These are phyloP conservation scores for Paecilomyces sp. DNA, from an alignment of 2,329 filamentous ascomycete genomes.

Conservation along the genomic window DNA sequence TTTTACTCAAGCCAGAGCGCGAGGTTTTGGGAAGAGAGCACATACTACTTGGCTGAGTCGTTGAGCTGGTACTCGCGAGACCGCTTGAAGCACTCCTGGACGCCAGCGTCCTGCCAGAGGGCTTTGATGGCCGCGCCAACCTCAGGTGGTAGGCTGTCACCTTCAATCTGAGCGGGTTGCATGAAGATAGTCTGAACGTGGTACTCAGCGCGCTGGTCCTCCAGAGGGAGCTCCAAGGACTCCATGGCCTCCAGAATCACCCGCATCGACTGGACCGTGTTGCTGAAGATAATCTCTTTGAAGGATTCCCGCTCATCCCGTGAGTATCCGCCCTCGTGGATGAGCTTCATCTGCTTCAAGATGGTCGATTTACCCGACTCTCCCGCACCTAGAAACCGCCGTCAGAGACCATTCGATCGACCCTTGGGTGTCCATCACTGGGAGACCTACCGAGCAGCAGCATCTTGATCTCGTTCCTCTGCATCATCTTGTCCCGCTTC, in stretches of 20 bases:
- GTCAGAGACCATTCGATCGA: neutral
- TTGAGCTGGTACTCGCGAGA: constrained; percentile 95
- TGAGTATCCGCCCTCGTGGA: constrained; percentile 97
- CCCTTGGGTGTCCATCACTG: neutral
- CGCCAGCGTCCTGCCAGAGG: constrained; percentile 86
- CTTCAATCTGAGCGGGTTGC: constrained; percentile 94
- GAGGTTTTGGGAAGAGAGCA: too few relatives aligned
- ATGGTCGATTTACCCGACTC: constrained; percentile 96
- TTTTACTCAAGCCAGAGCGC: too few relatives aligned
- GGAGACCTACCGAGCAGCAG: constrained; percentile 75
- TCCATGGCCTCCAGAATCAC: constrained; percentile 64
- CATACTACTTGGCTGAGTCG: constrained; percentile 92
- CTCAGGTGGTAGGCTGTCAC: constrained; percentile 87
- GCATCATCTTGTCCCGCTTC: constrained; percentile 94
- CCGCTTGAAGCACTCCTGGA: constrained; percentile 91
- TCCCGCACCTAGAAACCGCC: constrained; percentile 65
- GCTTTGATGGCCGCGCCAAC: constrained; percentile 89
- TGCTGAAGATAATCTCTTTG: constrained; percentile 67
- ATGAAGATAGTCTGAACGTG: constrained; percentile 98
- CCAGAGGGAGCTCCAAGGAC: constrained; percentile 69
- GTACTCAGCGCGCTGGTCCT: constrained; percentile 89
- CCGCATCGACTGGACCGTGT: constrained; percentile 64
- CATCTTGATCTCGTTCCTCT: constrained; percentile 99
- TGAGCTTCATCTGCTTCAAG: constrained; percentile 97
- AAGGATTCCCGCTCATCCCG: constrained; percentile 71